These are phyloP conservation scores for Puccinia coronata DNA, from an alignment of 1,284 basidiomycete species.

Conservation along the genomic window DNA sequence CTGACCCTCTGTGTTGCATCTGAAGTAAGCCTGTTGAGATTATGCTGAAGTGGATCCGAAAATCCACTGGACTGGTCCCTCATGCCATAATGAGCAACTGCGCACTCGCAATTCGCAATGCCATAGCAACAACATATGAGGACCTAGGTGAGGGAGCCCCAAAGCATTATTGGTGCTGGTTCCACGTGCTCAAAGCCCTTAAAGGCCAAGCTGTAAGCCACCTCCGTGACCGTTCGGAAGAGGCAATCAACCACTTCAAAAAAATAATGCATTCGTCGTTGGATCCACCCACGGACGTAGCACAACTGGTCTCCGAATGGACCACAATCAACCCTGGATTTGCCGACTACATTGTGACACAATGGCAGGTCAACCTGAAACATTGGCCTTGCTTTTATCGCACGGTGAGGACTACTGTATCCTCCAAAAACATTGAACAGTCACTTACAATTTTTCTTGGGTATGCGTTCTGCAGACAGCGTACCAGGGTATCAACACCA, in stretches of 20 bases:
- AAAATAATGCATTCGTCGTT: background rate
- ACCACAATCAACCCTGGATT: background rate
- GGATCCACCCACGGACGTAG: background rate
- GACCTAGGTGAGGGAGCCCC: background rate
- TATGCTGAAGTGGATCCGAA: background rate
- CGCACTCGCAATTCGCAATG: background rate
- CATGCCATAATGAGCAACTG: background rate
- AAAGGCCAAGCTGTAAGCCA: background rate
- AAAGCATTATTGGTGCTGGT: conserved; percentile 1
- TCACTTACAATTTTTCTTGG: background rate
- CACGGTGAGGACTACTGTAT: background rate
- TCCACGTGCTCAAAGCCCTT: background rate
- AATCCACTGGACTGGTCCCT: background rate
- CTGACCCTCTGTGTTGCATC: no score
- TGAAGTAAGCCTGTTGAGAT: background rate
- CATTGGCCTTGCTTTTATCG: background rate
- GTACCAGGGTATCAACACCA: background rate
- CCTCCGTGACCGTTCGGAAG: background rate
- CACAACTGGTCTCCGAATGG: background rate
- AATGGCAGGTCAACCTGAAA: background rate
- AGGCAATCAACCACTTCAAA: background rate
- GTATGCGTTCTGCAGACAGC: background rate
- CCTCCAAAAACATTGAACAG: no score
- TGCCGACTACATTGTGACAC: background rate
- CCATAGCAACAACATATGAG: background rate